Evolutionary conservation across 2,329 filamentous ascomycete species (phyloP).

Genomic region (Colletotrichum spaethianum): DNA sequence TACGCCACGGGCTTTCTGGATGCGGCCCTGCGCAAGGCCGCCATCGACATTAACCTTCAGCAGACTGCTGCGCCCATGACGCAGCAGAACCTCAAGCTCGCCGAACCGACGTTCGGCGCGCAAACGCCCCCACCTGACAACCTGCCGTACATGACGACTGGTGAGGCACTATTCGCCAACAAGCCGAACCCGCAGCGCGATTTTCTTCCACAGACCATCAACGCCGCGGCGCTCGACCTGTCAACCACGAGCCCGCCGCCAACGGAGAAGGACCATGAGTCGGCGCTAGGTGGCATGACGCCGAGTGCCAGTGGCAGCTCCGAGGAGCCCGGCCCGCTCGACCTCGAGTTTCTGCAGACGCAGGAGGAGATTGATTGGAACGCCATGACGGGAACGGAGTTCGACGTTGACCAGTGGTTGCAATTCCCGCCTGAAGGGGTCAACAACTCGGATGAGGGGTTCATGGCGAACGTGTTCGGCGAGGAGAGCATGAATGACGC

Average conservation of each 20-base stretch:
- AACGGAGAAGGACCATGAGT: slow-evolving; percentile 58
- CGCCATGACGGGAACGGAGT: slow-evolving; percentile 64
- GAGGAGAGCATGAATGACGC: slow-evolving; percentile 43
- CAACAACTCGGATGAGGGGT: slow-evolving; percentile 54
- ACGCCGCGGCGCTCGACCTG: slow-evolving; percentile 53
- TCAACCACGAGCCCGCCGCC: slow-evolving; percentile 60
- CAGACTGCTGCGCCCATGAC: slow-evolving; percentile 53
- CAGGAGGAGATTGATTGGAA: slow-evolving; percentile 70
- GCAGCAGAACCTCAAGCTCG: slow-evolving; percentile 47
- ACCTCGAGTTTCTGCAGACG: slow-evolving; percentile 62
- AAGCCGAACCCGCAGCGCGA: slow-evolving; percentile 39
- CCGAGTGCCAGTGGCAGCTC: slow-evolving; percentile 62
- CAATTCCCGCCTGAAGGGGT: slow-evolving; percentile 68
- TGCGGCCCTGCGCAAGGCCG: slow-evolving; percentile 88
- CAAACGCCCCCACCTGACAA: slow-evolving; percentile 70
- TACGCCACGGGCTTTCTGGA: slow-evolving; percentile 97
- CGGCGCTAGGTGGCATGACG: slow-evolving; percentile 55
- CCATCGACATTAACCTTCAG: slow-evolving; percentile 73
- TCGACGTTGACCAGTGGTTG: slow-evolving; percentile 73
- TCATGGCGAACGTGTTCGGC: slow-evolving; percentile 53
- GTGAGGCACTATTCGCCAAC: slow-evolving; percentile 54
- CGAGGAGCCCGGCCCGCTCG: slow-evolving; percentile 57
- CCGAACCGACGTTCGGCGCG: slow-evolving; percentile 54
- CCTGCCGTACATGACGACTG: slow-evolving; percentile 58
- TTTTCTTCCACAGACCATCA: slow-evolving; percentile 55